These are phyloP conservation scores for Hyphopichia fennica DNA, from an alignment of 1,139 yeast species.

Conservation along the genomic window DNA sequence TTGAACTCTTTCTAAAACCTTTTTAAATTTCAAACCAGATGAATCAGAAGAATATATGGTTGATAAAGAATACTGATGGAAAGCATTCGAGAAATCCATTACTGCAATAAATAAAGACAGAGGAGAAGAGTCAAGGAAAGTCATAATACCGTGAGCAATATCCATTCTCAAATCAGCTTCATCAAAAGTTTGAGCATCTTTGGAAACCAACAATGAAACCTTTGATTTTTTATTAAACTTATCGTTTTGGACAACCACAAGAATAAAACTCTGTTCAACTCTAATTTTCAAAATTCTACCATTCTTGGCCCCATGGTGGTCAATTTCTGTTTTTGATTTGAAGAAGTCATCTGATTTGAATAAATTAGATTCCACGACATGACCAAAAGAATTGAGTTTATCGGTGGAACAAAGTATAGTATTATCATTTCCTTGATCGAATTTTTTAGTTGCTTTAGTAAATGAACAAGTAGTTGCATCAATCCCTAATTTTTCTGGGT, in stretches of 20 bases:
- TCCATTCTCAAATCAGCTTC: slow-evolving; percentile 54
- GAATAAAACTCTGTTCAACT: slow-evolving; percentile 51
- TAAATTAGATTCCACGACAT: slow-evolving; percentile 42
- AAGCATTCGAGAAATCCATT: slow-evolving; percentile 27
- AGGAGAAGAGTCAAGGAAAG: slow-evolving; percentile 56
- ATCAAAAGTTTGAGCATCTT: slow-evolving; percentile 53
- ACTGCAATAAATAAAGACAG: slow-evolving; percentile 57
- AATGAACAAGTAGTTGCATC: slow-evolving; percentile 50
- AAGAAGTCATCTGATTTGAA: slow-evolving; percentile 57
- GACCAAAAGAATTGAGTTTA: slow-evolving; percentile 43
- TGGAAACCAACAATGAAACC: slow-evolving; percentile 55
- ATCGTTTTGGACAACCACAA: slow-evolving; percentile 53
- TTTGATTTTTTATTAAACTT: slow-evolving; percentile 41
- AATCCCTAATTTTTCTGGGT: slow-evolving; percentile 33
- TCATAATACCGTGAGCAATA: slow-evolving; percentile 43
- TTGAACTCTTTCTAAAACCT: slow-evolving; percentile 44
- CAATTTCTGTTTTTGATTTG: slow-evolving; percentile 27
- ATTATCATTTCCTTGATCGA: slow-evolving; percentile 38
- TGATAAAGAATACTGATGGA: slow-evolving; percentile 22
- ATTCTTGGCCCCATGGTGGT: slow-evolving; percentile 24
- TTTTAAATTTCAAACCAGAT: slow-evolving; percentile 56
- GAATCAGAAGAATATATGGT: slow-evolving; percentile 62
- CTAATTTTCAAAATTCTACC: slow-evolving; percentile 48
- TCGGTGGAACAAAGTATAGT: slow-evolving; percentile 52
- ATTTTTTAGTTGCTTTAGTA: slow-evolving; percentile 43